Conservation (phyloP, 441 rosid species). For the Croton laevigatus region DNA sequence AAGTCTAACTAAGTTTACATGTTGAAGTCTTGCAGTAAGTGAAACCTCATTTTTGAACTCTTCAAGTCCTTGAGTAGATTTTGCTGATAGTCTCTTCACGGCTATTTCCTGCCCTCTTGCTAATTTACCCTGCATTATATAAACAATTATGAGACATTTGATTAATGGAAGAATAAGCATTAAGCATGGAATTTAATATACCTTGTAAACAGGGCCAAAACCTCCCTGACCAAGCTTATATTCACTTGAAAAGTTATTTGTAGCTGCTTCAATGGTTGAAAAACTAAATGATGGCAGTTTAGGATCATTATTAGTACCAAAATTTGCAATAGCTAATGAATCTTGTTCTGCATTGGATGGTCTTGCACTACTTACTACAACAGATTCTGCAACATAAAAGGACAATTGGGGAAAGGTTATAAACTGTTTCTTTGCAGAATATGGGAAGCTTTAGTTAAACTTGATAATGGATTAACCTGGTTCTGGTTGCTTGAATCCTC, state of each 20-base stretch:
- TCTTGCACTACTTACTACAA: too few relatives aligned
- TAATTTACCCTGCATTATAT: slow-evolving; percentile 17
- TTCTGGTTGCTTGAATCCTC: too few relatives aligned
- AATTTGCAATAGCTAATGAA: too few relatives aligned
- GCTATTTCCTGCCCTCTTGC: slow-evolving; percentile 25
- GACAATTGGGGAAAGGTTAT: too few relatives aligned
- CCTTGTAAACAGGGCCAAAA: slow-evolving; percentile 26
- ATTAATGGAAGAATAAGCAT: too few relatives aligned
- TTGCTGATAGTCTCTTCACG: slow-evolving; percentile 22
- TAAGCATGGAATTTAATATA: not conserved
- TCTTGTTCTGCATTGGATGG: too few relatives aligned
- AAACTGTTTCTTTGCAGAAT: too few relatives aligned
- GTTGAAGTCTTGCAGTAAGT: slow-evolving; percentile 20
- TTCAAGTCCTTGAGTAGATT: slow-evolving; percentile 17
- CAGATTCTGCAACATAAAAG: too few relatives aligned
- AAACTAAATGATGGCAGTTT: slow-evolving; percentile 34
- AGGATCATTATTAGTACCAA: slow-evolving; percentile 22
- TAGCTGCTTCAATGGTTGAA: slow-evolving; percentile 24
- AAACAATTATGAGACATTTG: too few relatives aligned
- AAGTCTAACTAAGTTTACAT: slow-evolving; percentile 23
- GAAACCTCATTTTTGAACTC: slow-evolving; percentile 24
- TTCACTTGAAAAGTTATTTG: slow-evolving; percentile 20
- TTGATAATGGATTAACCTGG: too few relatives aligned
- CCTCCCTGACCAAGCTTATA: slow-evolving; percentile 32
- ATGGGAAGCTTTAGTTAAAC: too few relatives aligned